A percentile compares a stretch with the other conserved stretches of the same genome.
Conservation (phyloP, 2,329 filamentous ascomycete species). For the Botrytis hyacinthi region DNA sequence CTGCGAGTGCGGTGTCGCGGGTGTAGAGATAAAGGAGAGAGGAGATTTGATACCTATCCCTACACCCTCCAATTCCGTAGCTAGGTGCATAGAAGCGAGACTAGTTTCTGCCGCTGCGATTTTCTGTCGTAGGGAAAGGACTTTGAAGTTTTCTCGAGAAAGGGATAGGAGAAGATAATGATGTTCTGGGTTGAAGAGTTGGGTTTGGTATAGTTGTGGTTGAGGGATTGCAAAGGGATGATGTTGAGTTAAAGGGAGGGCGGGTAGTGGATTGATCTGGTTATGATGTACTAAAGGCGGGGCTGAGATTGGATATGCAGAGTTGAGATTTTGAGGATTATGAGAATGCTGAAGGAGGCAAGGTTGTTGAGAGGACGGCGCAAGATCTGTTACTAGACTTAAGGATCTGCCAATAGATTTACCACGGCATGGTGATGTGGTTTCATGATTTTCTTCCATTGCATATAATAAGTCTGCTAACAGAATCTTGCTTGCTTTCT, state of each 20-base stretch:
- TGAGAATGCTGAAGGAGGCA: not conserved
- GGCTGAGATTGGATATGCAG: not conserved
- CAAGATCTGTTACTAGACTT: not conserved
- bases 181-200: conserved; percentile 44
- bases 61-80: not conserved
- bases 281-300: not conserved
- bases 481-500: not conserved
- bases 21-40: not conserved
- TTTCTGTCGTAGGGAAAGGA: conserved; percentile 42
- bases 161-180: conserved; percentile 47
- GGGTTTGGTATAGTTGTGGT: not conserved
- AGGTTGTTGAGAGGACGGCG: not conserved
- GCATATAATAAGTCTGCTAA: not conserved
- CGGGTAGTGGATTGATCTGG: not conserved
- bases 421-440: not conserved
- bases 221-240: conserved; percentile 32
- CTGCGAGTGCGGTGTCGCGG: not conserved
- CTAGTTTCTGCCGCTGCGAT: conserved; percentile 43
- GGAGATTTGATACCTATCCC: not conserved
- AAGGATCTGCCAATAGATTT: not conserved
- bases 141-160: conserved; percentile 42
- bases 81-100: conserved; percentile 22
- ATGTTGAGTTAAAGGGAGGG: not conserved
- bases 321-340: not conserved
- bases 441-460: not conserved